These are phyloP conservation scores for Vaccinium vitisidaea DNA, from an alignment of 148 eudicot genomes.

Conservation along the genomic window DNA sequence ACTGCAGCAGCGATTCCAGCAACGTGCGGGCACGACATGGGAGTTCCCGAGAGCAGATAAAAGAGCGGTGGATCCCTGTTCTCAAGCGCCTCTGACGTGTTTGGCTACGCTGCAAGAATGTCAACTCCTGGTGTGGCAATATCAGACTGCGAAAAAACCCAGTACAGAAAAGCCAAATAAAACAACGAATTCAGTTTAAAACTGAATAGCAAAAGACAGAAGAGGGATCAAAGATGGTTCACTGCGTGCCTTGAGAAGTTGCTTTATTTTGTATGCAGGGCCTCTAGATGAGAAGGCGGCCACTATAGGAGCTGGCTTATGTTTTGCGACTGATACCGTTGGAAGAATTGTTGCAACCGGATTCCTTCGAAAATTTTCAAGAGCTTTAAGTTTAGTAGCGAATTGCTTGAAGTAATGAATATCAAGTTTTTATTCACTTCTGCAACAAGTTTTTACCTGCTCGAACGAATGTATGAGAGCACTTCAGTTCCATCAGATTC, in stretches of 20 bases:
- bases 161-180: background rate
- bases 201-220: background rate
- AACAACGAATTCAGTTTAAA: background rate
- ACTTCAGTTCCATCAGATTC: slow-evolving; percentile 40
- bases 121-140: slow-evolving; percentile 77
- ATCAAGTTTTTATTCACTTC: background rate
- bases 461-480: slow-evolving; percentile 46
- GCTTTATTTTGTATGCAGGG: slow-evolving; percentile 39
- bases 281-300: slow-evolving; percentile 68
- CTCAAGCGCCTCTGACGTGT: slow-evolving; percentile 29
- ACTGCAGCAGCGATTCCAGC: slow-evolving; percentile 61
- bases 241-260: slow-evolving; percentile 55
- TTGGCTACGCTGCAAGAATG: slow-evolving; percentile 75
- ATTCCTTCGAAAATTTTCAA: slow-evolving; percentile 33
- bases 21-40: slow-evolving; percentile 81
- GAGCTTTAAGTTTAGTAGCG: background rate
- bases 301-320: slow-evolving; percentile 65
- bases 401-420: background rate
- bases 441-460: slow-evolving; percentile 26
- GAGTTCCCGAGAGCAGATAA: slow-evolving; percentile 62
- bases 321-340: slow-evolving; percentile 28
- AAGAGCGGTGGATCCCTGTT: slow-evolving; percentile 44
- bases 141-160: slow-evolving; percentile 53
- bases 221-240: background rate
- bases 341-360: slow-evolving; percentile 57